phyloP scores from a whole-genome alignment of 306 rosid species.

The Medicago ruthenica region DNA sequence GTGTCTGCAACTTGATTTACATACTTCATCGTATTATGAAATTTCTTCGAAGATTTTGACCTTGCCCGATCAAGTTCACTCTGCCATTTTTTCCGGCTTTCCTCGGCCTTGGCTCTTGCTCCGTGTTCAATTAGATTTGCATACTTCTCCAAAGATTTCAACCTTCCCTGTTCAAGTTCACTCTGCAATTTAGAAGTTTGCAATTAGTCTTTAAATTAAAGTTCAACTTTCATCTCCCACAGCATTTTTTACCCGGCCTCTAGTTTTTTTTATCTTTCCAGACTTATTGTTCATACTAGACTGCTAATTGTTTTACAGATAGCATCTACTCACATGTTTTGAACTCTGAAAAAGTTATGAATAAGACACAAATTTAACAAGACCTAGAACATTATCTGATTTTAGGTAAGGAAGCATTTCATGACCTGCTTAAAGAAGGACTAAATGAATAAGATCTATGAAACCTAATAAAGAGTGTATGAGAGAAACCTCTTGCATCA shows the following conservation, averaged over 20 bases:
- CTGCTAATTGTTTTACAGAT: not conserved
- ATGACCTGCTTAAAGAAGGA: not conserved
- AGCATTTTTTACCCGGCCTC: not conserved
- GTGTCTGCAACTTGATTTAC: conserved; percentile 55
- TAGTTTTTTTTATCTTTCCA: not conserved
- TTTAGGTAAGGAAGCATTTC: not conserved
- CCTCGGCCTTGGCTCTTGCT: conserved; percentile 65
- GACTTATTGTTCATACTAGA: not conserved
- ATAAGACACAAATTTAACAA: not conserved
- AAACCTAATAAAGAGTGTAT: conserved; percentile 12
- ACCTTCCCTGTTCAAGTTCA: conserved; percentile 47
- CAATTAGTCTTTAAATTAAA: conserved; percentile 24
- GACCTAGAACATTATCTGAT: not conserved
- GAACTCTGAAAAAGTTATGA: not conserved
- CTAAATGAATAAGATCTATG: not conserved
- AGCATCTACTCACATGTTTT: not conserved
- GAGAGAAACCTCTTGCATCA: conserved; percentile 58
- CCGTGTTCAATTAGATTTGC: conserved; percentile 54
- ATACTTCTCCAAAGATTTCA: conserved; percentile 36
- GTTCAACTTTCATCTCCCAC: not conserved
- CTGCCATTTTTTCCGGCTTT: conserved; percentile 47
- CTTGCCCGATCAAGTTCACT: conserved; percentile 47
- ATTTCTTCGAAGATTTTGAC: conserved; percentile 45
- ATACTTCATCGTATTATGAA: conserved; percentile 22
- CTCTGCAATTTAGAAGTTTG: conserved; percentile 52